phyloP scores from a whole-genome alignment of 768 basidiomycete genomes.

The Leccinum imitatum region DNA sequence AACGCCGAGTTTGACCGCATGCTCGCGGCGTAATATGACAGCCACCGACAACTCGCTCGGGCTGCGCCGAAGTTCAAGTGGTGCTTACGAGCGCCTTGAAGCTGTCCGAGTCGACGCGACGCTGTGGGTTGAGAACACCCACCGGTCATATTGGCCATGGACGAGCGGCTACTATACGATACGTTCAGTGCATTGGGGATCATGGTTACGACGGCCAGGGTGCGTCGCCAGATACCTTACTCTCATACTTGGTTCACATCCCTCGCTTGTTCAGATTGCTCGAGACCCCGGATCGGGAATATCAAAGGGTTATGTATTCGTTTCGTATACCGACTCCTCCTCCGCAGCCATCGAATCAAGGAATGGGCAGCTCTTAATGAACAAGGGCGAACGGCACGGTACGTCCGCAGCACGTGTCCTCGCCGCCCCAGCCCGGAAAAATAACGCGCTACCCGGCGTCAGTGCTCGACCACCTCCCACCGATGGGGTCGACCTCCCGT shows the following conservation, averaged over 20 bases:
- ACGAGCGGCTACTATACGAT: constrained; percentile 89
- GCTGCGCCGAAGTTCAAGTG: no score
- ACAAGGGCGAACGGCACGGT: constrained; percentile 98
- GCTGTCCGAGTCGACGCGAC: no score
- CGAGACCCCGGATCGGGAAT: constrained; percentile 49
- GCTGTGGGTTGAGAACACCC: no score
- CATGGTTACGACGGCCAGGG: constrained; percentile 92
- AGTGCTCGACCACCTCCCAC: constrained; percentile 73
- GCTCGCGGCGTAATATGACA: no score
- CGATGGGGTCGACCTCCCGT: constrained; percentile 43
- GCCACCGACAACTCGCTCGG: no score
- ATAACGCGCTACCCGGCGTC: constrained; percentile 78
- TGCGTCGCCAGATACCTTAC: constrained; percentile 18
- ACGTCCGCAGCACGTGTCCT: constrained; percentile 95
- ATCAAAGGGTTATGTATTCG: constrained; percentile 78
- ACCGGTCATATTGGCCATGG: constrained; percentile 37
- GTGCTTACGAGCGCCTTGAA: no score
- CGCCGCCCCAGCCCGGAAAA: constrained; percentile 93
- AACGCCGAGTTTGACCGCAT: no score
- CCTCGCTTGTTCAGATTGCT: constrained; percentile 65
- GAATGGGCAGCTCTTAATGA: constrained; percentile 98
- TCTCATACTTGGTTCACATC: background rate
- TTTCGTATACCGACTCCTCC: constrained; percentile 54
- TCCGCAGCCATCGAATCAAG: constrained; percentile 96
- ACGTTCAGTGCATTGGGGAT: constrained; percentile 95